These are phyloP conservation scores for Teratosphaeria zuluensis DNA, from an alignment of 2,329 filamentous ascomycete genomes.

Conservation along the genomic window DNA sequence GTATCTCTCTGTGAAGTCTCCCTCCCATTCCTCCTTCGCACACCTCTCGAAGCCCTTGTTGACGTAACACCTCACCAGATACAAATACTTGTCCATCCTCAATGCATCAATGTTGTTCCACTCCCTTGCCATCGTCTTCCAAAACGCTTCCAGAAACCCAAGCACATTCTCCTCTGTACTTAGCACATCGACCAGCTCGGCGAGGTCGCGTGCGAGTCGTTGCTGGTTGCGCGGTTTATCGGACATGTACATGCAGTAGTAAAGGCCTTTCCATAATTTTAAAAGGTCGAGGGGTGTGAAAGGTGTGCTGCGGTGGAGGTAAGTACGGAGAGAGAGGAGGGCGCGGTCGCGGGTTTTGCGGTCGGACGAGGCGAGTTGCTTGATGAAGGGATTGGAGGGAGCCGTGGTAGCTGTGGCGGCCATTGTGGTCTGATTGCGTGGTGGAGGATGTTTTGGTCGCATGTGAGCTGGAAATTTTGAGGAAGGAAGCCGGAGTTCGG, in stretches of 20 bases:
- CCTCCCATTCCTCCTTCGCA: conserved; percentile 31
- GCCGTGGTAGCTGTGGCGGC: conserved; percentile 4
- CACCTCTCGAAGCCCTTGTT: conserved; percentile 54
- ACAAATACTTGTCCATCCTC: conserved; percentile 81
- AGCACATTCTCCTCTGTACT: conserved; percentile 32
- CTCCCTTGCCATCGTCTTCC: conserved; percentile 42
- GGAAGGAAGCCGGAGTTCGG: background rate
- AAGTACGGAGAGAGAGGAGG: conserved; percentile 65
- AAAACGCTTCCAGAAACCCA: conserved; percentile 41
- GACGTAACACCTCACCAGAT: conserved; percentile 71
- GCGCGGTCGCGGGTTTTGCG: conserved; percentile 31
- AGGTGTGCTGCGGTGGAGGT: conserved; percentile 53
- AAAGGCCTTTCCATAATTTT: conserved; percentile 91
- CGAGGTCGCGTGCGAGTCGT: conserved; percentile 67
- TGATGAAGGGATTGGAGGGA: conserved; percentile 55
- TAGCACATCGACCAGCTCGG: conserved; percentile 55
- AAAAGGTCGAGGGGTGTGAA: conserved; percentile 63
- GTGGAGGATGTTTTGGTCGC: background rate
- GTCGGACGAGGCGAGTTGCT: conserved; percentile 68
- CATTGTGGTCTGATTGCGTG: conserved; percentile 1
- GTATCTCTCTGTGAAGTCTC: conserved; percentile 31
- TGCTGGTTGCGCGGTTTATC: conserved; percentile 85
- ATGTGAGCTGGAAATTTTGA: conserved; percentile 4
- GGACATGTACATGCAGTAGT: conserved; percentile 83
- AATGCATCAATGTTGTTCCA: conserved; percentile 42